Evolutionary conservation across 768 basidiomycete genomes (phyloP).

Genomic region (Chalciporus pseudorubinellus): DNA sequence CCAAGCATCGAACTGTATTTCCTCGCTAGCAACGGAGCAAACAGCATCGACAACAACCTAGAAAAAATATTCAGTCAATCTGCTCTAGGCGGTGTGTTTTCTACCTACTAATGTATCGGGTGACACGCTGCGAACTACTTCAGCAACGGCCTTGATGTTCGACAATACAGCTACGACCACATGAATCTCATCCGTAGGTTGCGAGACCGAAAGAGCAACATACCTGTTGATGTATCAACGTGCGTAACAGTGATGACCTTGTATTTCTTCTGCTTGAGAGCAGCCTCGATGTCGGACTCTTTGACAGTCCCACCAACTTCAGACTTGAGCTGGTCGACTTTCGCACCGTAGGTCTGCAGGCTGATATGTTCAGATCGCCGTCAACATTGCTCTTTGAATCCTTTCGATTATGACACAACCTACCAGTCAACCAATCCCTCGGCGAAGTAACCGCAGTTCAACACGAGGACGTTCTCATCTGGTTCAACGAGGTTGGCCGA

Average conservation of each 20-base stretch:
- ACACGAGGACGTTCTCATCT: slow-evolving; percentile 75
- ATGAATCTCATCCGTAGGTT: too few species aligned
- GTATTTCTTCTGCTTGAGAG: slow-evolving; percentile 77
- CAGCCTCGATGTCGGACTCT: slow-evolving; percentile 56
- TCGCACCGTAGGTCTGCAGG: slow-evolving; percentile 83
- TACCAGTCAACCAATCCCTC: slow-evolving; percentile 88
- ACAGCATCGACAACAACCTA: slow-evolving; percentile 89
- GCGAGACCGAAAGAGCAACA: slow-evolving; percentile 2
- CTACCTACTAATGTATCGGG: slow-evolving; percentile 75
- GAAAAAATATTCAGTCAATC: not conserved
- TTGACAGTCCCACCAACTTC: slow-evolving; percentile 76
- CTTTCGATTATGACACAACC: not conserved
- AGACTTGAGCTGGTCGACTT: slow-evolving; percentile 81
- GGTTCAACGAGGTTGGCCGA: slow-evolving; percentile 87
- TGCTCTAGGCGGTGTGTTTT: not conserved
- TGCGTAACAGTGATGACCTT: slow-evolving; percentile 93
- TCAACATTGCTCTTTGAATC: not conserved
- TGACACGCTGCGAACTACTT: slow-evolving; percentile 69
- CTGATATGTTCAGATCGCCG: slow-evolving; percentile 34
- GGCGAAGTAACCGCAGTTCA: slow-evolving; percentile 93
- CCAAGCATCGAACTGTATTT: slow-evolving; percentile 94
- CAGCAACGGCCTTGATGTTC: slow-evolving; percentile 59
- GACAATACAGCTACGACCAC: not conserved
- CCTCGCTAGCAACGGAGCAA: slow-evolving; percentile 94
- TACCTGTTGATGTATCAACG: slow-evolving; percentile 87